Percentiles rank a stretch among this genome's conserved stretches.
phyloP scores from a whole-genome alignment of 306 rosid genomes.

The Nissolia schottii region DNA sequence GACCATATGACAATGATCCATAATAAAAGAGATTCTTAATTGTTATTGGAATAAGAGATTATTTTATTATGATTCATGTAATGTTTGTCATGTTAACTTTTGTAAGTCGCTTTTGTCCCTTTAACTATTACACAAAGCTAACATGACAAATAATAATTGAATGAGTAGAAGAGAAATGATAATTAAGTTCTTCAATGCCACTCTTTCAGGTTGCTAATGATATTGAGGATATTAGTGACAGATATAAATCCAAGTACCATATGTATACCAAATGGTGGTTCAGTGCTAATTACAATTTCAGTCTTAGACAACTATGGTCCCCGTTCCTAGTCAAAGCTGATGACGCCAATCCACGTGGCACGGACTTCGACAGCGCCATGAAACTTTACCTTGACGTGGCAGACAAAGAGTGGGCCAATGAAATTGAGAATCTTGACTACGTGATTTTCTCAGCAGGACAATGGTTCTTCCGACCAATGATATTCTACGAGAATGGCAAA shows the following conservation, averaged over 20 bases:
- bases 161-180: no score
- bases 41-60: no score
- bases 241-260: constrained; percentile 6
- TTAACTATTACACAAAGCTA: no score
- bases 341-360: constrained; percentile 35
- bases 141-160: no score
- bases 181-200: not conserved
- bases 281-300: constrained; percentile 55
- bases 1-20: no score
- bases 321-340: constrained; percentile 51
- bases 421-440: constrained; percentile 44
- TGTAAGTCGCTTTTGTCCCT: no score
- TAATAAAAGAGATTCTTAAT: no score
- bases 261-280: constrained; percentile 44
- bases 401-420: constrained; percentile 41
- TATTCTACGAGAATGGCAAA: constrained; percentile 42
- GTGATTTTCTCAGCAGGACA: constrained; percentile 72
- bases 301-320: constrained; percentile 53
- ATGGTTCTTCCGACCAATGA: constrained; percentile 65
- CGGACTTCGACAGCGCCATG: constrained; percentile 32
- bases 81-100: no score
- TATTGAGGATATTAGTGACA: constrained; percentile 43
- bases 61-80: no score
- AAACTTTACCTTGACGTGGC: constrained; percentile 57
- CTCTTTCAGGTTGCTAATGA: constrained; percentile 44